Base-by-base conservation (phyloP, 805 yeast species). In the Geotrichum ghanense region DNA sequence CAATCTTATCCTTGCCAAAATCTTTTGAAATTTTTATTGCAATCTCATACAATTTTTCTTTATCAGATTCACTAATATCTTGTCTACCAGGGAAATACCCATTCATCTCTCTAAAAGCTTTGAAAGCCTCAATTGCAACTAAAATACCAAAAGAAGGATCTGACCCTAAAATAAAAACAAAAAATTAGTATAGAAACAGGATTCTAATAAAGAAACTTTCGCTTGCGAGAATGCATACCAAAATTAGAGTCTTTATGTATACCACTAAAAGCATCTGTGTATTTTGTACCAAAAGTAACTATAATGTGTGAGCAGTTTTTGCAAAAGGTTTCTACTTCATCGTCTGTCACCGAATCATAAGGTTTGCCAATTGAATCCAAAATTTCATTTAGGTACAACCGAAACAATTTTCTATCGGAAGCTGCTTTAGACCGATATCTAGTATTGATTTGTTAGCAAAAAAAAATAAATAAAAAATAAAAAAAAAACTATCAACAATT, bases 261-360 rank as follows among this genome's bases (percentile, higher is more conserved):
- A 12, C 43, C 51, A n/a, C 45, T 43, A 20, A 45, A 27, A 22
- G 51, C 55, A n/a, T 51, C 49, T 16, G 50, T 53, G 5, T 56
- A 21, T n/a, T 56, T 49, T 3, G 52, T 42, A 19, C 83, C 85
- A 12, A 63, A 51, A 7, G 77, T 65, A 3, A 76, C 78, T 47
- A 67, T 67, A 25, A 85, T 56, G 45, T 64, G 69, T 23, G 73
- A 72, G 17, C 78, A 68, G 56, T 84, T 82, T 57, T 78, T 79
- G 57, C 85, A 77, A 59, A 87, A 86, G 0, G 61, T 54, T 9
- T 64, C 58, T 1, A 76, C 59, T 19, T 66, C 65, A 2, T 66
- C 71, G 9, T 55, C 55, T 20, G 66, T 53, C 2, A 73, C 53
- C 6, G 61, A 67, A 14, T 52, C 54, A 12, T 45, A 51, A 1